Percentiles rank a stretch among this genome's conserved stretches.
phyloP scores from a whole-genome alignment of 805 yeast genomes.

The Lachancea lanzarotensis region DNA sequence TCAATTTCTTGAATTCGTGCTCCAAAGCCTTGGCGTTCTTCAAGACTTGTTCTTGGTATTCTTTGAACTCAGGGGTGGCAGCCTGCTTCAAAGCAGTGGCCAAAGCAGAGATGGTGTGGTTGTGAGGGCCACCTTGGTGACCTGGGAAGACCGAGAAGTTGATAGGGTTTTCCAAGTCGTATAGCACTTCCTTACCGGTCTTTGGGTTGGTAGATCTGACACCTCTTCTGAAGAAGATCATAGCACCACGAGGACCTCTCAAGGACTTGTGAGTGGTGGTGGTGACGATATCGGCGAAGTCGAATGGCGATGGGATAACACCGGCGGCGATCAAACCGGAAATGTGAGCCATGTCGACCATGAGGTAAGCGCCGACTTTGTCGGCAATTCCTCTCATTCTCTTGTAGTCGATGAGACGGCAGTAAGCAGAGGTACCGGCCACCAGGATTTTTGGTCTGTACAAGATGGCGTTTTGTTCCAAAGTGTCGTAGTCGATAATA shows the following conservation, averaged over 20 bases:
- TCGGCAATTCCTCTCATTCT: conserved; percentile 96
- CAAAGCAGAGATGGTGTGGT: conserved; percentile 95
- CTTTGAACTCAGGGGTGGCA: conserved; percentile 79
- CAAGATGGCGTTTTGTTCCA: conserved; percentile 82
- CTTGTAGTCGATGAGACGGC: conserved; percentile 92
- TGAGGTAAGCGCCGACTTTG: conserved; percentile 92
- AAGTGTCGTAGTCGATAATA: conserved; percentile 89
- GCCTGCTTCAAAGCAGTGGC: conserved; percentile 97
- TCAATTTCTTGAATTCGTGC: conserved; percentile 58
- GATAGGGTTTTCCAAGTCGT: conserved; percentile 90
- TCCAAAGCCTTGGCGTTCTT: conserved; percentile 85
- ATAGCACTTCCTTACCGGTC: conserved; percentile 84
- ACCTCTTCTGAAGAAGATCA: conserved; percentile 98
- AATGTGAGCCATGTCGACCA: conserved; percentile 98
- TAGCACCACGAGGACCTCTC: conserved; percentile 99
- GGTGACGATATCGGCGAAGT: conserved; percentile 94
- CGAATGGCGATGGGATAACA: conserved; percentile 93
- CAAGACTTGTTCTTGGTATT: conserved; percentile 82
- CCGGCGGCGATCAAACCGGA: conserved; percentile 95
- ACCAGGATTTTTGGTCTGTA: conserved; percentile 95
- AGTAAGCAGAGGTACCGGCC: conserved; percentile 98
- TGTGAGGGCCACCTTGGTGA: conserved; percentile 99
- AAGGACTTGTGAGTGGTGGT: conserved; percentile 98
- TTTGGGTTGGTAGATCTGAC: conserved; percentile 78
- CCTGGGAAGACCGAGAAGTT: conserved; percentile 99